phyloP scores from a whole-genome alignment of 148 eudicot genomes.

The Spergularia marina region DNA sequence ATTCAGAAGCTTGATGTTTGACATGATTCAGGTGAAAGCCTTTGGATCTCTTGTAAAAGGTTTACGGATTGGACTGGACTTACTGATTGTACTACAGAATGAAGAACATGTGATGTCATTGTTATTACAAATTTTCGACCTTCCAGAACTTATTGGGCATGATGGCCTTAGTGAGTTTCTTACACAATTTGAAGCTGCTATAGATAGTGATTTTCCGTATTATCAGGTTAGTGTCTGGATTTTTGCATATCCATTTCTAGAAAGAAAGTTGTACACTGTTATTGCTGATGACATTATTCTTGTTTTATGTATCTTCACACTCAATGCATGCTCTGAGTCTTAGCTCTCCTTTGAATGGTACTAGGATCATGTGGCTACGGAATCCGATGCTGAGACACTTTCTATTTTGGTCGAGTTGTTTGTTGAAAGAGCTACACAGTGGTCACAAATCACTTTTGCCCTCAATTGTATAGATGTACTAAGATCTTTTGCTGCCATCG shows the following conservation, averaged over 20 bases:
- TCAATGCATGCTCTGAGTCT: background rate
- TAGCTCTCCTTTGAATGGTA: slow-evolving; percentile 8
- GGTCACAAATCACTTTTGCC: slow-evolving; percentile 75
- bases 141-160: slow-evolving; percentile 62
- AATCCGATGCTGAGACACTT: slow-evolving; percentile 73
- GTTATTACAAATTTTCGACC: slow-evolving; percentile 50
- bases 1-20: slow-evolving; percentile 11
- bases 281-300: background rate
- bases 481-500: slow-evolving; percentile 76
- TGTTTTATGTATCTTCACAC: background rate
- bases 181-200: slow-evolving; percentile 82
- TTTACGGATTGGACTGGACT: slow-evolving; percentile 62
- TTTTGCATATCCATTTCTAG: background rate
- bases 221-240: slow-evolving; percentile 59
- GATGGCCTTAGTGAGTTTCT: slow-evolving; percentile 76
- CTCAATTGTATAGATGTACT: slow-evolving; percentile 71
- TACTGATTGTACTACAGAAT: slow-evolving; percentile 51
- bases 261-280: too few species aligned
- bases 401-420: slow-evolving; percentile 75
- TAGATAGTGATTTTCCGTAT: slow-evolving; percentile 88
- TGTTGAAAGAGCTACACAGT: slow-evolving; percentile 67
- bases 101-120: slow-evolving; percentile 42
- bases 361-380: slow-evolving; percentile 72
- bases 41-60: slow-evolving; percentile 90
- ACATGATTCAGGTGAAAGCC: slow-evolving; percentile 59